Base-by-base conservation (phyloP, 192 early-diverging fungal genomes). In the Coemansia sp. region DNA sequence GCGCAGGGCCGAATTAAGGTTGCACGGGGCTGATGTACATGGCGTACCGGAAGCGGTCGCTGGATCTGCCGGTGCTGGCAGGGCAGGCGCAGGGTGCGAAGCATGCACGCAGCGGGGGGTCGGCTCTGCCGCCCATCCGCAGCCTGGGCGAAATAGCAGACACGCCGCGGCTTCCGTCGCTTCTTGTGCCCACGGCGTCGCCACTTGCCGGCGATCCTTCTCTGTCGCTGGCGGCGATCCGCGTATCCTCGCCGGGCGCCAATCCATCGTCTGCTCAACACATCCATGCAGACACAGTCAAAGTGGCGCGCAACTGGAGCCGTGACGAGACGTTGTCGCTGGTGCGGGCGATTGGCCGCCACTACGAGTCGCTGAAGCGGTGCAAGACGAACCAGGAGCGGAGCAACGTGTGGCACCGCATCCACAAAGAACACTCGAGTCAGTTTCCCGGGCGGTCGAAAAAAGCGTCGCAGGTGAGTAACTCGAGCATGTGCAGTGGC, bases 351-450 rank as follows among this genome's bases (percentile, higher is more conserved):
- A 82, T 82, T 57, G 74, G 74, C 11, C 66, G 74, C 1, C 73
- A 82, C 17, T 82, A 82, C 67, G 79, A 75, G 25, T 69, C 66
- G 60, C 67, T 82, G 1, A 72, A 73, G 39, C 49, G 74, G 0
- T 82, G 79, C 57, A 82, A 82, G 52, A 82, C 79, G 2, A 82
- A 82, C 70, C 79, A 82, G 79, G 79, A 82, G 70, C 73, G 79
- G 0, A 82, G 79, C 70, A 82, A 70, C 23, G 73, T 82, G 6
- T 82, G 79, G 79, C 73, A 76, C 17, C 73, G 70, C 22, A 76
- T 82, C 27, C 79, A 82, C 52, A 75, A 82, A 50, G 79, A 82
- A 56, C 79, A 82, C 23, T 82, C 79, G 32, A 64, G 66, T 47
- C 73, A 73, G 67, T 82, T 82, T 48, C 79, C 79, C 0, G 79